Evolutionary conservation across 306 rosid genomes (phyloP).

Genomic region (Morella rubra): DNA sequence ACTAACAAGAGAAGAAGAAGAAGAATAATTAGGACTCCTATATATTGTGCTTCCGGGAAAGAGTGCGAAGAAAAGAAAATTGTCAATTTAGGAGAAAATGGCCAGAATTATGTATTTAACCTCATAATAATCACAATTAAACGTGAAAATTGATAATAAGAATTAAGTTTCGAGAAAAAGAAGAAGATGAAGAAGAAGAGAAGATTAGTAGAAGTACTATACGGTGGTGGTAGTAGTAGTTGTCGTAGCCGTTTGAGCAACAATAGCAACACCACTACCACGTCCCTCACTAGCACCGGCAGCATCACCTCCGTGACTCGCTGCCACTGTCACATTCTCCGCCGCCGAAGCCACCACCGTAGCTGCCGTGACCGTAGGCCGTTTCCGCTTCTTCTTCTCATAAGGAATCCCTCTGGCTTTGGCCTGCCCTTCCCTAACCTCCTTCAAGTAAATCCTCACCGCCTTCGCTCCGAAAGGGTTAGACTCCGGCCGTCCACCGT

Average conservation of each 20-base stretch:
- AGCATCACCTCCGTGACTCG: constrained; percentile 7
- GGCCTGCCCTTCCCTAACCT: constrained; percentile 84
- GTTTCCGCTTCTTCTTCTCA: constrained; percentile 86
- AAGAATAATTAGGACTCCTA: not conserved
- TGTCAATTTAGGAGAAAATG: constrained; percentile 36
- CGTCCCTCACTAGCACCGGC: not conserved
- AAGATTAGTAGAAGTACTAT: constrained; percentile 40
- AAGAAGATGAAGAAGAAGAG: not conserved
- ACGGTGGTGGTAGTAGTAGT: constrained; percentile 43
- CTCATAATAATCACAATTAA: constrained; percentile 55
- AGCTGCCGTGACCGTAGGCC: constrained; percentile 30
- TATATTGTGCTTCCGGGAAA: not conserved
- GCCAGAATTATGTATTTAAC: constrained; percentile 41
- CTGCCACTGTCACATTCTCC: constrained; percentile 33
- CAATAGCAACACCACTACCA: constrained; percentile 5
- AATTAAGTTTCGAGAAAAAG: not conserved
- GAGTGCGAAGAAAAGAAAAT: not conserved
- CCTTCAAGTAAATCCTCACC: constrained; percentile 80
- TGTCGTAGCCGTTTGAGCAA: constrained; percentile 30
- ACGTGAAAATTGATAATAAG: constrained; percentile 29
- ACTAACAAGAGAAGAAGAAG: not conserved
- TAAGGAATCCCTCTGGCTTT: constrained; percentile 94
- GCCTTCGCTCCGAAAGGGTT: constrained; percentile 86
- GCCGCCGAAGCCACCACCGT: not conserved
- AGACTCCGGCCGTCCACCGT: constrained; percentile 85